These are phyloP conservation scores for Chlorophyllum brunneum DNA, from an alignment of 768 basidiomycete genomes.

Conservation along the genomic window DNA sequence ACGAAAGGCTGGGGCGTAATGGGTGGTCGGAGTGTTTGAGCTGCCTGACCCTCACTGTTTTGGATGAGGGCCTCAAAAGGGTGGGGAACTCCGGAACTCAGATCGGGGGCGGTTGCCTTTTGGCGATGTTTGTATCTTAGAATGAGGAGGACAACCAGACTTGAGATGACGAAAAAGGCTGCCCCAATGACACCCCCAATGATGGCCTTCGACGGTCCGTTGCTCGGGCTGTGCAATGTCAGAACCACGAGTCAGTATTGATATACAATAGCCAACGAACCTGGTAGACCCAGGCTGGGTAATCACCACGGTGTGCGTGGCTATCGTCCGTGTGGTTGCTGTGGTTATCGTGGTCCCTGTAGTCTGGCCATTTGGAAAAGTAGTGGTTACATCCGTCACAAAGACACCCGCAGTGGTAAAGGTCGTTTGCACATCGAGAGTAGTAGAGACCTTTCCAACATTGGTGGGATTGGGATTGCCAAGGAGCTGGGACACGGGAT, in stretches of 20 bases:
- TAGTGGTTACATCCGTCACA: not conserved
- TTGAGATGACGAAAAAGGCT: not conserved
- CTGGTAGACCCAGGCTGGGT: not conserved
- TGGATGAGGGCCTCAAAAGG: not conserved
- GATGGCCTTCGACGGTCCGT: not conserved
- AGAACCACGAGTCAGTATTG: too few species aligned
- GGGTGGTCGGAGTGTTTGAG: not conserved
- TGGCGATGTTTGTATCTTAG: not conserved
- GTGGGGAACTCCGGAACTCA: not conserved
- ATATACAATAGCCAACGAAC: too few species aligned
- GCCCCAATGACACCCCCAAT: not conserved
- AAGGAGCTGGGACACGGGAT: too few species aligned
- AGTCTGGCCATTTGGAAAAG: not conserved
- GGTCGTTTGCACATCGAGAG: not conserved
- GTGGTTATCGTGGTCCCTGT: not conserved
- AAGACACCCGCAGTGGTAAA: not conserved
- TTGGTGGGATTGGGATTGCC: too few species aligned
- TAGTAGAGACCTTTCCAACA: not conserved
- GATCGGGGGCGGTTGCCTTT: not conserved
- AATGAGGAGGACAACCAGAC: not conserved
- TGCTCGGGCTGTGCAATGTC: not conserved
- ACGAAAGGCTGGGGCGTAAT: not conserved
- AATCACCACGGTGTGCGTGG: not conserved
- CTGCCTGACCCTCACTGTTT: too few species aligned
- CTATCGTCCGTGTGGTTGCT: not conserved